Conservation (phyloP, 768 basidiomycete genomes). For the Mycena galericulata region DNA sequence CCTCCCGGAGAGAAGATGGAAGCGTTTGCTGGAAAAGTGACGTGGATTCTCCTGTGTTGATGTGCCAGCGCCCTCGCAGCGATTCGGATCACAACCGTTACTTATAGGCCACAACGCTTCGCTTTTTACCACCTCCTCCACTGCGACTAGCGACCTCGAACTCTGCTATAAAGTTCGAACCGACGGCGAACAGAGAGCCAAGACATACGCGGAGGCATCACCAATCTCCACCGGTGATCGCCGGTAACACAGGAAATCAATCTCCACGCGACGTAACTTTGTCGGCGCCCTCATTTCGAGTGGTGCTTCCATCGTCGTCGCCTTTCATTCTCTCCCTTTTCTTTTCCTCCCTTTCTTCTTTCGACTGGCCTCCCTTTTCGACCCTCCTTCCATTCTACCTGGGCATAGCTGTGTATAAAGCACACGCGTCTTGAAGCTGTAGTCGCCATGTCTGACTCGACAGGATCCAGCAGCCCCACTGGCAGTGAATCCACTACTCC, state of each 20-base stretch:
- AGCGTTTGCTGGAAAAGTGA: not conserved
- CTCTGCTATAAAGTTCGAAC: not conserved
- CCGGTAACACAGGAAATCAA: slow-evolving; percentile 24
- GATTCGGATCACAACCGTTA: not conserved
- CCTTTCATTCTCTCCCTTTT: slow-evolving; percentile 25
- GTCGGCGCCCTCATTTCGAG: not conserved
- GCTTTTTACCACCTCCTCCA: not conserved
- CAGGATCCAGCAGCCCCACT: slow-evolving; percentile 11
- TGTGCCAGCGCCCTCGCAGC: not conserved
- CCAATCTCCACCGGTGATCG: slow-evolving; percentile 17
- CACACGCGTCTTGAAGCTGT: slow-evolving; percentile 19
- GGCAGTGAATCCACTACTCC: slow-evolving; percentile 16
- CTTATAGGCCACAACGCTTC: not conserved
- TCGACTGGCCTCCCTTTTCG: not conserved
- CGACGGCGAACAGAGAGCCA: not conserved
- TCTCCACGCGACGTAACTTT: slow-evolving; percentile 24
- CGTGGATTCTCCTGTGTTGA: slow-evolving; percentile 3
- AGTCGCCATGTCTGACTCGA: slow-evolving; percentile 23
- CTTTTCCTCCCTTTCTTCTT: slow-evolving; percentile 13
- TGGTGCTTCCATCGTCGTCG: slow-evolving; percentile 26
- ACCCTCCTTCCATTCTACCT: slow-evolving; percentile 21
- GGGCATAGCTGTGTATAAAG: slow-evolving; percentile 15
- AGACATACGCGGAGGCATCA: slow-evolving; percentile 17
- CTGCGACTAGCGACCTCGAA: not conserved
- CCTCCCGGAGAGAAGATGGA: not conserved